Evolutionary conservation across 495 filamentous ascomycete genomes (phyloP).

Genomic region (Penicillium dipodomyicola): DNA sequence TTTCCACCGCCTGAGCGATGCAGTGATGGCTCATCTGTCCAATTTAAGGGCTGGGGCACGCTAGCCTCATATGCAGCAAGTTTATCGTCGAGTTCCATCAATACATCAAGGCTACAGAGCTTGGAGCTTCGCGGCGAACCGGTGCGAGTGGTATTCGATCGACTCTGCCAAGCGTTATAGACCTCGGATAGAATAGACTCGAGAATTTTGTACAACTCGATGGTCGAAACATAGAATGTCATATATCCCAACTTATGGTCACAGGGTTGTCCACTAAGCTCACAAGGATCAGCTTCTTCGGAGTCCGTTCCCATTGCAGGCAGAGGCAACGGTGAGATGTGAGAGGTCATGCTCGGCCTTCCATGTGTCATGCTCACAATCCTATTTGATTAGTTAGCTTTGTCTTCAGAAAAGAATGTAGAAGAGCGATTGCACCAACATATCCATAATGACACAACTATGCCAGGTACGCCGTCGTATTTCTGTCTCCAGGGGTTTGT

Average conservation of each 20-base stretch:
- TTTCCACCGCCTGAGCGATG: conserved; percentile 7
- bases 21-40: conserved; percentile 24
- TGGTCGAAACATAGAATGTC: conserved; percentile 41
- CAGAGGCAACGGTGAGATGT: conserved; percentile 33
- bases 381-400: conserved; percentile 22
- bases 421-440: conserved; percentile 27
- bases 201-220: conserved; percentile 44
- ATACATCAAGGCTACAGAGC: conserved; percentile 35
- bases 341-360: conserved; percentile 44
- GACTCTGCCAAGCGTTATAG: conserved; percentile 40
- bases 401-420: not conserved
- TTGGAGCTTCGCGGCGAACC: conserved; percentile 10
- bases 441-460: conserved; percentile 48
- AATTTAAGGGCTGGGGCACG: conserved; percentile 37
- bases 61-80: conserved; percentile 37
- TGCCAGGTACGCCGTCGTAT: conserved; percentile 49
- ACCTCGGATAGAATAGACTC: conserved; percentile 43
- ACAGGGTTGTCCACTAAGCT: conserved; percentile 22
- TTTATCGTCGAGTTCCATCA: conserved; percentile 42
- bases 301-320: conserved; percentile 25
- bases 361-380: conserved; percentile 51
- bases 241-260: conserved; percentile 28
- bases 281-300: conserved; percentile 22
- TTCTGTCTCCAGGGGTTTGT: conserved; percentile 37
- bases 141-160: conserved; percentile 17